phyloP scores from a whole-genome alignment of 495 filamentous ascomycete species.

The Clavariopsis aquatica region DNA sequence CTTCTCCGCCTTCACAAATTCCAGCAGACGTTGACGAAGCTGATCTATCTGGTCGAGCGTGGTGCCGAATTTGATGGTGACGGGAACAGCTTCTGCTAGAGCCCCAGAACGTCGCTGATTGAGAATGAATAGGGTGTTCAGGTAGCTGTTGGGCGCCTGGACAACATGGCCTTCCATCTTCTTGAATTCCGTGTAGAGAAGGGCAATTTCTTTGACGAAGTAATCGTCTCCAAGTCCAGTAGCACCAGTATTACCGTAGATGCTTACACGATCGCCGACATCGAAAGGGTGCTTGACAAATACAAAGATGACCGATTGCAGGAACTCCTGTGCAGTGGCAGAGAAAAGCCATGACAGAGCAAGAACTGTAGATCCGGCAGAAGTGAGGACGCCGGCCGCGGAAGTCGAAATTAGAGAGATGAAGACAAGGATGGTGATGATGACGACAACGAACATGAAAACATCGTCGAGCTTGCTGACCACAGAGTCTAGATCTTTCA shows the following conservation, averaged over 20 bases:
- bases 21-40: conserved; percentile 77
- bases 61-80: conserved; percentile 87
- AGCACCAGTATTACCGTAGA: conserved; percentile 87
- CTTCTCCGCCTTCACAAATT: conserved; percentile 83
- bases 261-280: conserved; percentile 87
- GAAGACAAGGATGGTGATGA: conserved; percentile 81
- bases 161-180: conserved; percentile 97
- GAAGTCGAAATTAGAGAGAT: conserved; percentile 86
- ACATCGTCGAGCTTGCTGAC: conserved; percentile 88
- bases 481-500: conserved; percentile 94
- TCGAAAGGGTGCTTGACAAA: conserved; percentile 99
- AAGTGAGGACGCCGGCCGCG: conserved; percentile 80
- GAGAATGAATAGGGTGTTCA: conserved; percentile 91
- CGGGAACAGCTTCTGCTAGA: conserved; percentile 81
- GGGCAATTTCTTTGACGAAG: conserved; percentile 89
- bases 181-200: conserved; percentile 98
- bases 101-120: conserved; percentile 90
- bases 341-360: conserved; percentile 91
- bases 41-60: conserved; percentile 81
- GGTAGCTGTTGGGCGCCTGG: conserved; percentile 90
- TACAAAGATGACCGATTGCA: conserved; percentile 89
- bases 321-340: conserved; percentile 89
- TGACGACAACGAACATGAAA: conserved; percentile 78
- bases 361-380: conserved; percentile 79
- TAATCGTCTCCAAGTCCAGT: conserved; percentile 82